Conservation (phyloP, 768 basidiomycete genomes). For the Amanita exitialis region DNA sequence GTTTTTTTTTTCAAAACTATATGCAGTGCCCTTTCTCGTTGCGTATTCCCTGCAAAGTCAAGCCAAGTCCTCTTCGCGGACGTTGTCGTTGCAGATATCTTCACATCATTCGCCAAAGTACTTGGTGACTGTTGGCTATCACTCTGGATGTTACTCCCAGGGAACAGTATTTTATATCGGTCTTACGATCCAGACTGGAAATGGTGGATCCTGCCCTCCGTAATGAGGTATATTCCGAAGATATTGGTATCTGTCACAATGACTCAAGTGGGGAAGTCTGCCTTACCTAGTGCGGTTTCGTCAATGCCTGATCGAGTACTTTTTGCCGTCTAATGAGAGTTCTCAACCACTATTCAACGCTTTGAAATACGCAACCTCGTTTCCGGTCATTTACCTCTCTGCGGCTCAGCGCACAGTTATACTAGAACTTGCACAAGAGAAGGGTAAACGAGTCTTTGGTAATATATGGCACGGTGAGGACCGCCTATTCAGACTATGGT, state of each 20-base stretch:
- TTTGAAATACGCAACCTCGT: conserved; percentile 91
- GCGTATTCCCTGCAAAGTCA: conserved; percentile 52
- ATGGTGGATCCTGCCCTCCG: conserved; percentile 68
- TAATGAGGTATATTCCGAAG: conserved; percentile 66
- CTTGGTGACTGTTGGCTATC: conserved; percentile 92
- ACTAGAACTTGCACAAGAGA: conserved; percentile 41
- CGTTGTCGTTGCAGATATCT: conserved; percentile 88
- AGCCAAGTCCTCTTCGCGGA: conserved; percentile 79
- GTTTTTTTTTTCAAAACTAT: not conserved
- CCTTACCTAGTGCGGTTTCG: conserved; percentile 88
- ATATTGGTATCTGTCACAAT: not conserved
- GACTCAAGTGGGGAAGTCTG: conserved; percentile 30
- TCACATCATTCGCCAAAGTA: conserved; percentile 96
- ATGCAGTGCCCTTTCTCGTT: conserved; percentile 62
- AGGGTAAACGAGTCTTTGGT: conserved; percentile 30
- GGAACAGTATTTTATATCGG: conserved; percentile 60
- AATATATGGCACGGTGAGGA: conserved; percentile 68
- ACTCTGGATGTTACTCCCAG: conserved; percentile 75
- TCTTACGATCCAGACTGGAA: conserved; percentile 54
- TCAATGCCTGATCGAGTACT: conserved; percentile 89
- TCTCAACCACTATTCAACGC: conserved; percentile 82
- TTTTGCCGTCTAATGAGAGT: conserved; percentile 47
- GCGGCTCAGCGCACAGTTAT: conserved; percentile 76
- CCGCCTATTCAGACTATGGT: conserved; percentile 81
- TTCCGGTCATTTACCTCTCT: conserved; percentile 92